Evolutionary conservation across 1,139 yeast genomes (phyloP), one percentile per base, ranked within the genome.

Genomic region (Pneumocystis sp.): DNA sequence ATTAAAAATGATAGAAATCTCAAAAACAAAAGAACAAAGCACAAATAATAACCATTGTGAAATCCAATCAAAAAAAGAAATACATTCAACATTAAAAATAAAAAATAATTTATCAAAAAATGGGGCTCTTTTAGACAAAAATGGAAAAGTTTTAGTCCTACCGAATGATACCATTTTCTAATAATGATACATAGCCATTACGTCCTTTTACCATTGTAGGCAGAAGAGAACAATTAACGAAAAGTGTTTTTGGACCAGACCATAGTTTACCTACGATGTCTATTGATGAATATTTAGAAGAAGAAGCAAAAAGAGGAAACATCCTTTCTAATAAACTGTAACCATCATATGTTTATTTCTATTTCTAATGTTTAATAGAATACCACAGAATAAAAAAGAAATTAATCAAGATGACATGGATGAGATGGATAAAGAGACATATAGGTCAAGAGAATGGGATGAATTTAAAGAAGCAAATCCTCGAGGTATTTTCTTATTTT

Each of bases 201-300:
- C 82, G 87, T 69, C 97, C 97, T 7, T 93, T 93, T 74, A 88
- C 95, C 0, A 81, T 93, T 40, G 83, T 89, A 6, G 68, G 66
- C 10, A 72, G 31, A 78, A 84, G 87, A 65, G 82, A 84, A 35
- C 82, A 85, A 61, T 71, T 89, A 31, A 79, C 81, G 66, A 77
- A 79, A 37, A 83, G 85, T 70, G 96, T 91, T 0, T 85, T 83
- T 72, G 97, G 97, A 0, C 89, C 96, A 1, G 98, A 97, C 0
- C 97, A 93, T 75, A 85, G 82, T 50, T 79, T 93, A 57, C 99
- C 99, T 0, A 89, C 97, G 0, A 89, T 95, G 96, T 80, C 96
- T 0, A 93, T 95, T 0, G 98, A 93, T 70, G 97, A 93, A 71
- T 86, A 87, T 69, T 79, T 93, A 65, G 96, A 90, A 65, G 85